These are phyloP conservation scores for Solanum acaule DNA, from an alignment of 257 asterid species.

Conservation along the genomic window DNA sequence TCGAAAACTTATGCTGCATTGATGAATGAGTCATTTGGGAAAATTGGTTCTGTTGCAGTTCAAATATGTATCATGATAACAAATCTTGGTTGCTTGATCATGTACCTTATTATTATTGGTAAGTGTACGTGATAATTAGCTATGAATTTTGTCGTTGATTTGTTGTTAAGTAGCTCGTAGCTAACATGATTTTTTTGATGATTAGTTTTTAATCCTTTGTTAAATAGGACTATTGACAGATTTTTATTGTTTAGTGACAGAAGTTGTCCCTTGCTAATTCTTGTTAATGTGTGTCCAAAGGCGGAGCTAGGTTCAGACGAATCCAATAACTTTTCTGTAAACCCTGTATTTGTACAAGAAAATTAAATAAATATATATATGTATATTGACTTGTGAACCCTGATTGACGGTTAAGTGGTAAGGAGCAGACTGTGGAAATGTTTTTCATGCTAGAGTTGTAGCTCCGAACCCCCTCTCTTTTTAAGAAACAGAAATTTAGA, in stretches of 20 bases:
- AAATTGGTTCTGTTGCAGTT: slow-evolving; percentile 55
- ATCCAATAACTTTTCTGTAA: too few species aligned
- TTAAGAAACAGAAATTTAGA: too few species aligned
- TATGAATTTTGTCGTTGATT: not conserved
- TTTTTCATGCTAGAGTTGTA: too few species aligned
- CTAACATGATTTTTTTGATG: not conserved
- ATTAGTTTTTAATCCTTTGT: not conserved
- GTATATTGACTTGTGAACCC: too few species aligned
- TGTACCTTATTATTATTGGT: slow-evolving; percentile 80
- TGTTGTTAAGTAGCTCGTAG: not conserved
- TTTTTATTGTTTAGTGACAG: not conserved
- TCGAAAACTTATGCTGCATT: slow-evolving; percentile 75
- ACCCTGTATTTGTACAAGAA: too few species aligned
- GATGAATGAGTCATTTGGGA: slow-evolving; percentile 84
- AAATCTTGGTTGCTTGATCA: slow-evolving; percentile 81
- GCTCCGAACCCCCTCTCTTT: too few species aligned
- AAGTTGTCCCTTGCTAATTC: not conserved
- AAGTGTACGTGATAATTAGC: not conserved
- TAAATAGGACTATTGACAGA: not conserved
- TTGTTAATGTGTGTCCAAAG: too few species aligned
- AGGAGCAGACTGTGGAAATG: too few species aligned
- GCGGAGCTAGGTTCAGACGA: too few species aligned
- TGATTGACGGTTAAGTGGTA: too few species aligned
- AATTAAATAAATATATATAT: too few species aligned
- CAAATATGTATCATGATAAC: slow-evolving; percentile 77